A percentile compares a stretch with the other conserved stretches of the same genome.
Conservation (phyloP, 2,329 filamentous ascomycete genomes). For the Penicillium sp. region DNA sequence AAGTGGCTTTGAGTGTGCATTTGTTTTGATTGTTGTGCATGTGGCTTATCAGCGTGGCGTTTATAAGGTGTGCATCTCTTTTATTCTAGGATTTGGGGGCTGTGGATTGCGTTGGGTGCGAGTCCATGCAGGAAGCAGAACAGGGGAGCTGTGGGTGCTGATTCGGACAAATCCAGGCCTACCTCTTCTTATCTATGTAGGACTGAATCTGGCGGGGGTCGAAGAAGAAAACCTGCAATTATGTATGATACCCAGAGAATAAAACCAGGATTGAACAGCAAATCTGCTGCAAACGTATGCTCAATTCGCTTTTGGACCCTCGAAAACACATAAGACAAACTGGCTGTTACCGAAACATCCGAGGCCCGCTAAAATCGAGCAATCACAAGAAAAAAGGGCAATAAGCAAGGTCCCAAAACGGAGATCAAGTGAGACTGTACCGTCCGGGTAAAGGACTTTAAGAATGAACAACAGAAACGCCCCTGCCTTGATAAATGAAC, state of each 20-base stretch:
- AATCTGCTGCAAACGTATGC: conserved; percentile 13
- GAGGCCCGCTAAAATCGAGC: conserved; percentile 16
- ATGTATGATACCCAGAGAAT: conserved; percentile 21
- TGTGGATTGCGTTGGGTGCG: not conserved
- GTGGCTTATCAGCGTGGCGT: conserved; percentile 33
- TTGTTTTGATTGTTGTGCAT: conserved; percentile 3
- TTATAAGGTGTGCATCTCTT: conserved; percentile 21
- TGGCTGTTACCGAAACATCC: conserved; percentile 7
- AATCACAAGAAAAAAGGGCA: conserved; percentile 4
- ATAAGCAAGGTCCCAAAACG: conserved; percentile 5
- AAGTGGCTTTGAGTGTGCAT: conserved; percentile 75
- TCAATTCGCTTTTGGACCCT: conserved; percentile 1
- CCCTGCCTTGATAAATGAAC: conserved; percentile 21
- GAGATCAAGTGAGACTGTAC: conserved; percentile 2
- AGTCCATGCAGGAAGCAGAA: not conserved
- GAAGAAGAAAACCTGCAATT: not conserved
- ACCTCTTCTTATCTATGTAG: not conserved
- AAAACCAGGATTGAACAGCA: not conserved
- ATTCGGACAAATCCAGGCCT: not conserved
- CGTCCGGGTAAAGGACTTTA: not conserved
- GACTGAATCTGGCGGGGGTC: not conserved
- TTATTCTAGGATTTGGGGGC: not conserved
- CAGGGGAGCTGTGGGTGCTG: not conserved
- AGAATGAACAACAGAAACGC: conserved; percentile 10
- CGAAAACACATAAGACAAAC: conserved; percentile 6